Evolutionary conservation across 306 rosid species (phyloP).

Genomic region (Mimosa bimucronata): DNA sequence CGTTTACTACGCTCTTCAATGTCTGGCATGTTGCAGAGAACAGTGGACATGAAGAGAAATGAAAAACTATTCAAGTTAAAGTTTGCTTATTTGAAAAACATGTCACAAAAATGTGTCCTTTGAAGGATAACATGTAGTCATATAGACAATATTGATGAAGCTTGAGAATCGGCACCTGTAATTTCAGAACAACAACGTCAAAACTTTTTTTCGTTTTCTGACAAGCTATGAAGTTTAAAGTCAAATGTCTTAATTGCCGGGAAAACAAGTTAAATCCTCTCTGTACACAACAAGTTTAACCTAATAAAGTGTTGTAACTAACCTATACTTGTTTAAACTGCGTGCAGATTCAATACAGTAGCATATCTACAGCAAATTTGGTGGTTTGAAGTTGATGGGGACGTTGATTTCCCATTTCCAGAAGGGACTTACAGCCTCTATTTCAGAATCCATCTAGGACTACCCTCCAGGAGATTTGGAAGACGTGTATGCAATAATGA

Average conservation of each 20-base stretch:
- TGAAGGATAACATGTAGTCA: no score
- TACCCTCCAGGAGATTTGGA: constrained; percentile 70
- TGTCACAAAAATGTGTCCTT: neutral
- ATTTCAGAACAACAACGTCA: neutral
- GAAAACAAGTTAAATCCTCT: neutral
- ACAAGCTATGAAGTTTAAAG: neutral
- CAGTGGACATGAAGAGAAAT: neutral
- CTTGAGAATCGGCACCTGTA: neutral
- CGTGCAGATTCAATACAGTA: constrained; percentile 60
- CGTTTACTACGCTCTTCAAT: neutral
- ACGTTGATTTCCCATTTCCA: constrained; percentile 90
- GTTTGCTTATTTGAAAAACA: neutral
- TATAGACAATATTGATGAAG: neutral
- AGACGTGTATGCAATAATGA: constrained; percentile 72
- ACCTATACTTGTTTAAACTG: neutral
- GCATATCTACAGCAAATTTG: constrained; percentile 95
- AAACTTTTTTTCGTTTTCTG: neutral
- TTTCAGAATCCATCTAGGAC: constrained; percentile 77
- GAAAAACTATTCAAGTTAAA: neutral
- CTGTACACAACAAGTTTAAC: neutral
- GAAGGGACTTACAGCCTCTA: constrained; percentile 79
- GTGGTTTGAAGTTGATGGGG: constrained; percentile 98
- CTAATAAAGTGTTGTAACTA: neutral
- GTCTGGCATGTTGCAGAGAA: neutral
- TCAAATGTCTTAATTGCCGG: neutral